These are phyloP conservation scores for Pichia heedii DNA, from an alignment of 805 yeast species.

Conservation along the genomic window DNA sequence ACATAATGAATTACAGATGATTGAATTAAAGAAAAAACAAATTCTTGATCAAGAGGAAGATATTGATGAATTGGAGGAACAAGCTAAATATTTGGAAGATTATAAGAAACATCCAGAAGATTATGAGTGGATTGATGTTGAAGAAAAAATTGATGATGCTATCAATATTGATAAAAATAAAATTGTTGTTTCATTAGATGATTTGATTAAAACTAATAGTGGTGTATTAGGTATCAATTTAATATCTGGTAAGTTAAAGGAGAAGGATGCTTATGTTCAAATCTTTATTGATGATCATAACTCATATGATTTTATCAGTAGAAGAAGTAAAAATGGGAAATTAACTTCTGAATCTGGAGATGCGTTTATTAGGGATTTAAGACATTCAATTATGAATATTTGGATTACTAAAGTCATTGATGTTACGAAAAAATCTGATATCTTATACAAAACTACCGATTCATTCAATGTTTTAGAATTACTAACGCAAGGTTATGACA, in stretches of 20 bases:
- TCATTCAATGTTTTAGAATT: constrained; percentile 43
- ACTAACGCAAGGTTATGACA: constrained; percentile 38
- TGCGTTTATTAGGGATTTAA: constrained; percentile 62
- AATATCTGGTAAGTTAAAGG: constrained; percentile 38
- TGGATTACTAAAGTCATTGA: constrained; percentile 47
- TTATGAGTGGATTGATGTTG: constrained; percentile 53
- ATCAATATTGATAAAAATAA: constrained; percentile 25
- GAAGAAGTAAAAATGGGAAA: constrained; percentile 37
- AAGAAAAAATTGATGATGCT: constrained; percentile 21
- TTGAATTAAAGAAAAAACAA: constrained; percentile 33
- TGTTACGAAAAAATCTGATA: constrained; percentile 38
- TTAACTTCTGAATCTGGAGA: constrained; percentile 42
- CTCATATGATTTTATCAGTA: constrained; percentile 48
- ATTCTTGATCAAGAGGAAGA: constrained; percentile 32
- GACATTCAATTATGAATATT: constrained; percentile 46
- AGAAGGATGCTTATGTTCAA: constrained; percentile 42
- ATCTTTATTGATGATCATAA: constrained; percentile 56
- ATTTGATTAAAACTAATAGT: constrained; percentile 46
- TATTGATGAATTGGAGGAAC: constrained; percentile 35
- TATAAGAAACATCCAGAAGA: constrained; percentile 49
- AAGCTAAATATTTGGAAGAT: constrained; percentile 40
- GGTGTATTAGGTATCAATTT: constrained; percentile 56
- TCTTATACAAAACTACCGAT: constrained; percentile 45
- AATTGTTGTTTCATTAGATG: constrained; percentile 40
- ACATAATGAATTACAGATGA: constrained; percentile 42